phyloP scores from a whole-genome alignment of 805 yeast species.

The Candida anglica region DNA sequence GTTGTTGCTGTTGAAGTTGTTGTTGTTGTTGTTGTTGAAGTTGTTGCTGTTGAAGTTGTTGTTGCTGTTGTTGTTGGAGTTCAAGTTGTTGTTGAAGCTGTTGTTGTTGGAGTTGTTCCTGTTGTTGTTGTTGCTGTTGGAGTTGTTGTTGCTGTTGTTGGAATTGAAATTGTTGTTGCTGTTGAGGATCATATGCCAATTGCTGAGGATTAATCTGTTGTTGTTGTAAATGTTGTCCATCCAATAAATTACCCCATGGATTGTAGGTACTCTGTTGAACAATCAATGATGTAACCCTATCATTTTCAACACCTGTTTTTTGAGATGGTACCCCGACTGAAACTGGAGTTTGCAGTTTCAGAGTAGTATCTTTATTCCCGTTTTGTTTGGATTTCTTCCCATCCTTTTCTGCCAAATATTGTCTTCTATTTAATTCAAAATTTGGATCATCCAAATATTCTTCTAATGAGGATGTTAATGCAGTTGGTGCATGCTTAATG shows the following conservation, averaged over 20 bases:
- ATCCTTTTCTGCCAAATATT: constrained; percentile 66
- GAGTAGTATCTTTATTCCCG: constrained; percentile 1
- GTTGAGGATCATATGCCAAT: constrained; percentile 17
- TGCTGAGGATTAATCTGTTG: constrained; percentile 11
- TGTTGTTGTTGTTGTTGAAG: constrained; percentile 5
- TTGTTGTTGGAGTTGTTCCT: constrained; percentile 28
- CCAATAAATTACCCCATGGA: constrained; percentile 31
- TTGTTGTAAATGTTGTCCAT: constrained; percentile 7
- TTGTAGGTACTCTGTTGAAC: constrained; percentile 37
- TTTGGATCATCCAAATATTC: constrained; percentile 86
- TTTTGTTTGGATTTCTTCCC: no score
- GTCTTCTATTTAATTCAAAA: constrained; percentile 75
- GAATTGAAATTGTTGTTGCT: constrained; percentile 12
- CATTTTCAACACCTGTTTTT: no score
- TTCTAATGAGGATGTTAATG: constrained; percentile 78
- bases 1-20: constrained; percentile 5
- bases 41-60: constrained; percentile 9
- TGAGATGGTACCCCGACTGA: no score
- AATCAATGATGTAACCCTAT: constrained; percentile 21
- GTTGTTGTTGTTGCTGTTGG: constrained; percentile 12
- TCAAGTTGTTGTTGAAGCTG: constrained; percentile 21
- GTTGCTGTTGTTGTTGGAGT: constrained; percentile 27
- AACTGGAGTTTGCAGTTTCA: constrained; percentile 2
- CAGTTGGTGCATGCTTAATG: constrained; percentile 95
- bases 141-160: constrained; percentile 8